These are phyloP conservation scores for Setaria italica DNA, from an alignment of 202 grass and related monocot species.

Conservation along the genomic window DNA sequence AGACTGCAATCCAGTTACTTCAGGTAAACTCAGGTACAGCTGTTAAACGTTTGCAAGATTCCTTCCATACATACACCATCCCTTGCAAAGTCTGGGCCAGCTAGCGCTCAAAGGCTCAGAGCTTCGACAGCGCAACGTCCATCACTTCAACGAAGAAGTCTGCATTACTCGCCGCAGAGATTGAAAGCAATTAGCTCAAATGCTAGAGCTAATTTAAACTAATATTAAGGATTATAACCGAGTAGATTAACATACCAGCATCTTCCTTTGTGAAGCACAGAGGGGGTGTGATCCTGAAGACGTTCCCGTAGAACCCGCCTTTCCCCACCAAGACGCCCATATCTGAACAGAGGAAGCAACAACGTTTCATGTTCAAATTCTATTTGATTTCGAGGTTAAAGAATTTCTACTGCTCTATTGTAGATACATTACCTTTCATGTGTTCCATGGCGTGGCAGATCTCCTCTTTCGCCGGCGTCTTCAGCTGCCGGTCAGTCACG, in stretches of 20 bases:
- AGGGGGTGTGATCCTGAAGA: conserved; percentile 93
- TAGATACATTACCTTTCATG: conserved; percentile 66
- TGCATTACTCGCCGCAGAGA: conserved; percentile 33
- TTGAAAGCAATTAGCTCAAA: background rate
- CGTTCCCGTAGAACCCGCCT: conserved; percentile 88
- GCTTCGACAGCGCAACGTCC: conserved; percentile 73
- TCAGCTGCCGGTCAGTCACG: conserved; percentile 69
- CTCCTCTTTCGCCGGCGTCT: conserved; percentile 80
- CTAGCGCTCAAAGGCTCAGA: conserved; percentile 32
- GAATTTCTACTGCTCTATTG: too few species aligned
- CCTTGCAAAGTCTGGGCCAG: background rate
- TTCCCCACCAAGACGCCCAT: conserved; percentile 91
- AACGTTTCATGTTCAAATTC: background rate
- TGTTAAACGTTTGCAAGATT: background rate
- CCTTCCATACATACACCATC: background rate
- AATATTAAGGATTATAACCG: background rate
- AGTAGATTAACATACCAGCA: conserved; percentile 54
- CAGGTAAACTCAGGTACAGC: background rate
- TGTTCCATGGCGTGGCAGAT: conserved; percentile 78
- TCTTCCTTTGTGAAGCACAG: conserved; percentile 91
- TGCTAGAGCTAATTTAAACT: background rate
- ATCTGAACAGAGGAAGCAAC: conserved; percentile 44
- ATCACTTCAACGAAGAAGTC: conserved; percentile 74
- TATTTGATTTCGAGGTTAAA: background rate
- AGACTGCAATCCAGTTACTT: conserved; percentile 1